phyloP scores from a whole-genome alignment of 116 monocot species.

The Cymodocea nodosa region DNA sequence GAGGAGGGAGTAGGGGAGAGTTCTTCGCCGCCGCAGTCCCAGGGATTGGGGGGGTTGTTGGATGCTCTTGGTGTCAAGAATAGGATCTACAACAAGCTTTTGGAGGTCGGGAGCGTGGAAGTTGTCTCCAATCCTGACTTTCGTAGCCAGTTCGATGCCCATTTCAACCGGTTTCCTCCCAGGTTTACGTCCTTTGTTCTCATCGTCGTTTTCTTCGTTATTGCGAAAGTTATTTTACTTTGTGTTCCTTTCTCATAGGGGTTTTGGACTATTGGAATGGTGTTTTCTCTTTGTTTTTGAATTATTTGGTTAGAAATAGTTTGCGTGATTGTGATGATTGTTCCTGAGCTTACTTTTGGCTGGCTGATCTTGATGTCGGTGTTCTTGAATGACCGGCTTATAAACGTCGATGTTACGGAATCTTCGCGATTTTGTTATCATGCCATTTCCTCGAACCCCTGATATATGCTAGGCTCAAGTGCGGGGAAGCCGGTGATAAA shows the following conservation, averaged over 20 bases:
- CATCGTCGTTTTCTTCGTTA: neutral
- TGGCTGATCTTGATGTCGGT: neutral
- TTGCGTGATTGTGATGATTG: no score
- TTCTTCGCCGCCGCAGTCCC: constrained; percentile 51
- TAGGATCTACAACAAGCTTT: constrained; percentile 52
- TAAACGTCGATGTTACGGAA: neutral
- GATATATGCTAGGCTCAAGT: neutral
- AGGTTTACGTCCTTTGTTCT: constrained; percentile 25
- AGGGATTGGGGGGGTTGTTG: neutral
- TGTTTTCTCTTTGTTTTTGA: neutral
- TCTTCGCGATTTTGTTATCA: neutral
- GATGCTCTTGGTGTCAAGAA: constrained; percentile 22
- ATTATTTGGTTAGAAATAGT: neutral
- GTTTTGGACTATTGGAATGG: neutral
- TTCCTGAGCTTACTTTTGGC: no score
- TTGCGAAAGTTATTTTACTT: neutral
- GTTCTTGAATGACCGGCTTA: neutral
- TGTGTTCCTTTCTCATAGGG: neutral
- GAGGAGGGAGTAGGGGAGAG: constrained; percentile 90
- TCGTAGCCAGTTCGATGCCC: constrained; percentile 46
- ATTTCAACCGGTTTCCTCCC: constrained; percentile 57
- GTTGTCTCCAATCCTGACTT: constrained; percentile 51
- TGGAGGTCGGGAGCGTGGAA: constrained; percentile 47
- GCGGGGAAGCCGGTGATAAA: neutral
- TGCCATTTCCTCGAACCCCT: neutral